Evolutionary conservation across 768 basidiomycete species (phyloP).

Genomic region (Calocybe indica): DNA sequence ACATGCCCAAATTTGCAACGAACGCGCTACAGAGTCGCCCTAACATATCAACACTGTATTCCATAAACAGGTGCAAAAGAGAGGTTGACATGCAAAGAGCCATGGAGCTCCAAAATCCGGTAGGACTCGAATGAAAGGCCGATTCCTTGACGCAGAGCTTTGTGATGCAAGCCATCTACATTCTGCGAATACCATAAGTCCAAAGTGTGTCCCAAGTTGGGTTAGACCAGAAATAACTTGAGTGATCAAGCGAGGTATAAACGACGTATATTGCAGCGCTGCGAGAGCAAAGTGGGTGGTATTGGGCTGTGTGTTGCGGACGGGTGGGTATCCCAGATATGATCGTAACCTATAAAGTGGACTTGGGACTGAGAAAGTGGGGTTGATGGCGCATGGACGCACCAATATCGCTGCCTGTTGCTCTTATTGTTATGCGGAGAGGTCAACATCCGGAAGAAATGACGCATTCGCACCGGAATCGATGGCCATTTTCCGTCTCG

Average conservation of each 20-base stretch:
- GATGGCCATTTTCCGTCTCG: slow-evolving; percentile 55
- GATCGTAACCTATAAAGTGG: slow-evolving; percentile 51
- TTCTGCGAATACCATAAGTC: slow-evolving; percentile 33
- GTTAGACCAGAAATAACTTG: slow-evolving; percentile 38
- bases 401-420: slow-evolving; percentile 81
- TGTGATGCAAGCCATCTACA: slow-evolving; percentile 93
- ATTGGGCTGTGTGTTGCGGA: slow-evolving; percentile 80
- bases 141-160: slow-evolving; percentile 46
- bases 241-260: slow-evolving; percentile 66
- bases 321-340: slow-evolving; percentile 81
- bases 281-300: slow-evolving; percentile 86
- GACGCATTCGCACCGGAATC: slow-evolving; percentile 52
- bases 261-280: slow-evolving; percentile 66
- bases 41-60: neutral
- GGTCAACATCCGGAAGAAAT: neutral
- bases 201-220: slow-evolving; percentile 10
- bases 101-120: slow-evolving; percentile 82
- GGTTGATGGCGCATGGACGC: slow-evolving; percentile 10
- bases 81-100: slow-evolving; percentile 67
- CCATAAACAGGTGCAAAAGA: neutral
- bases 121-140: slow-evolving; percentile 27
- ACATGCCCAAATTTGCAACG: slow-evolving; percentile 71
- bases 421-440: neutral
- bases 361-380: slow-evolving; percentile 6
- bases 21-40: slow-evolving; percentile 49